These are phyloP conservation scores for Sporothrix sp. DNA, from an alignment of 2,329 filamentous ascomycete genomes.

Conservation along the genomic window DNA sequence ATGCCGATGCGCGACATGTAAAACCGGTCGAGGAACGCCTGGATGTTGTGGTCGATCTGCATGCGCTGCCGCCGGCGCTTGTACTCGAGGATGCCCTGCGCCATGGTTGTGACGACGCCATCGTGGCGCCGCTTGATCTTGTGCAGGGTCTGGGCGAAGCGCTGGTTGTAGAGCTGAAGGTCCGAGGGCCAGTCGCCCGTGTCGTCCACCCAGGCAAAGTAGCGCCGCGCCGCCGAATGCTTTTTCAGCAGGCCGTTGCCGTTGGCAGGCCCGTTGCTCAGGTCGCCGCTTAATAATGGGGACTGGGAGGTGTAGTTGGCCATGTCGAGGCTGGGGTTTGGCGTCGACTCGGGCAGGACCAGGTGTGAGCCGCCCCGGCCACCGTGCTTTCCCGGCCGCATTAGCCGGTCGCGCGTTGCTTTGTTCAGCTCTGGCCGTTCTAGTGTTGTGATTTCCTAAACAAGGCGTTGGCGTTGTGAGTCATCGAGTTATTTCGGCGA, in stretches of 20 bases:
- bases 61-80: slow-evolving; percentile 93
- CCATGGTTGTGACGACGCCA: slow-evolving; percentile 94
- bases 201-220: slow-evolving; percentile 89
- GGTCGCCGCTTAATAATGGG: slow-evolving; percentile 15
- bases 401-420: slow-evolving; percentile 70
- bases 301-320: slow-evolving; percentile 63
- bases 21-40: slow-evolving; percentile 95
- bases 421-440: slow-evolving; percentile 65
- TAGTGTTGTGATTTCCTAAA: slow-evolving; percentile 81
- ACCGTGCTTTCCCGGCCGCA: slow-evolving; percentile 51
- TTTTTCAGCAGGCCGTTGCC: slow-evolving; percentile 35
- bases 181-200: slow-evolving; percentile 85
- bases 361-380: slow-evolving; percentile 51
- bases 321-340: slow-evolving; percentile 79
- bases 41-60: slow-evolving; percentile 96
- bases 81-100: slow-evolving; percentile 95
- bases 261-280: slow-evolving; percentile 26
- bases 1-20: slow-evolving; percentile 99
- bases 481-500: too few relatives aligned
- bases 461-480: slow-evolving; percentile 21
- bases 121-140: slow-evolving; percentile 95
- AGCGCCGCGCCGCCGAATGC: slow-evolving; percentile 54
- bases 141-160: slow-evolving; percentile 79
- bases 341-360: slow-evolving; percentile 65
- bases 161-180: slow-evolving; percentile 85